These are phyloP conservation scores for Leccinum disarticulatum DNA, from an alignment of 768 basidiomycete species.

Conservation along the genomic window DNA sequence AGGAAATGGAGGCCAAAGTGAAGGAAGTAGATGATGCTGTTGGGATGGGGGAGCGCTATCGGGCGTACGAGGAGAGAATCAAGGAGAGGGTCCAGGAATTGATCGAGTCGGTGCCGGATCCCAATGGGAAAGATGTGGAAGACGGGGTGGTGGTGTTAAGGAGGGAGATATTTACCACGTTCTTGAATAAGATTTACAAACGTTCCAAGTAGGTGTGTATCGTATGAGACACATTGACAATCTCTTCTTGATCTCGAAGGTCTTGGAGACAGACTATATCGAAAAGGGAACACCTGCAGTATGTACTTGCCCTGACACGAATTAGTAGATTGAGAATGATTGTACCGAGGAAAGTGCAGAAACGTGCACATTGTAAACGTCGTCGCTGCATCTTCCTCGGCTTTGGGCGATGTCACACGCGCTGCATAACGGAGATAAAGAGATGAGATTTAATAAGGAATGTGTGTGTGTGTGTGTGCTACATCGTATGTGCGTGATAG, in stretches of 20 bases:
- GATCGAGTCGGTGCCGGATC: conserved; percentile 59
- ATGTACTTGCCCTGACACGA: too few species aligned
- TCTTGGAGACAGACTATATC: too few species aligned
- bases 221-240: too few species aligned
- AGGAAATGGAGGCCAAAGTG: conserved; percentile 50
- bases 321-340: too few species aligned
- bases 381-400: not conserved
- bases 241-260: too few species aligned
- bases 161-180: conserved; percentile 75
- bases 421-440: not conserved
- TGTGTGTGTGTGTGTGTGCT: not conserved
- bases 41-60: conserved; percentile 51
- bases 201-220: conserved; percentile 44
- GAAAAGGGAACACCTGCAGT: too few species aligned
- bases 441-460: not conserved
- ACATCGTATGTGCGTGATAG: not conserved
- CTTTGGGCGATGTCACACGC: not conserved
- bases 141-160: conserved; percentile 42
- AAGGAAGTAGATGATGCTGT: conserved; percentile 47
- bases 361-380: not conserved
- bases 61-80: conserved; percentile 72
- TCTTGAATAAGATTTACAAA: conserved; percentile 83
- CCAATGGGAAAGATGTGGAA: not conserved
- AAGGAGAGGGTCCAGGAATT: conserved; percentile 64
- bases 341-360: too few species aligned